Percentiles rank a stretch among this genome's conserved stretches.
These are phyloP conservation scores for Vitis rupestris DNA, from an alignment of 164 flowering plant species.

Conservation along the genomic window DNA sequence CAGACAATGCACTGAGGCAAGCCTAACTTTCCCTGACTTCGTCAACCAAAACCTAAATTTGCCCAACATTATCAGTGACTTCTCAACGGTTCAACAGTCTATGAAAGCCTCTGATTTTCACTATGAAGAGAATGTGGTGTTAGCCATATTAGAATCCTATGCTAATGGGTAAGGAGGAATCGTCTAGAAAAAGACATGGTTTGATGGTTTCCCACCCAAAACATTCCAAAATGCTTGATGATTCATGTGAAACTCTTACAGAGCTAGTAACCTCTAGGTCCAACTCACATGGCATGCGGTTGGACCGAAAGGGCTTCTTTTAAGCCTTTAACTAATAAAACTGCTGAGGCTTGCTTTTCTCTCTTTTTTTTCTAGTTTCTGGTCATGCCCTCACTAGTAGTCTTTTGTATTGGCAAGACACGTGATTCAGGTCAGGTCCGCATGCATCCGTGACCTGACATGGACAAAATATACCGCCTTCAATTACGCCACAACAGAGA, in stretches of 20 bases:
- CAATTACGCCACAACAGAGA: constrained; percentile 15
- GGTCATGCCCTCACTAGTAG: not conserved
- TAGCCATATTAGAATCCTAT: too few species aligned
- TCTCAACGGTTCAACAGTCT: too few species aligned
- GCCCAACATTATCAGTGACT: too few species aligned
- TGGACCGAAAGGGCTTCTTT: not conserved
- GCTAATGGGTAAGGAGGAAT: too few species aligned
- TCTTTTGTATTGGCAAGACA: constrained; percentile 1
- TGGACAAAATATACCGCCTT: constrained; percentile 17
- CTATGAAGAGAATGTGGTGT: too few species aligned
- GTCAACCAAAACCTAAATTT: too few species aligned
- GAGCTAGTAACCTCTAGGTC: not conserved
- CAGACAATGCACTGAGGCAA: too few species aligned
- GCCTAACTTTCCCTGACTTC: too few species aligned
- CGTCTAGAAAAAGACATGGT: not conserved
- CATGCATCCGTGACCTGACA: constrained; percentile 22
- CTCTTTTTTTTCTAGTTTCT: not conserved
- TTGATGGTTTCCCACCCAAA: not conserved
- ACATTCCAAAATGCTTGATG: not conserved
- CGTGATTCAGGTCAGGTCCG: constrained; percentile 5
- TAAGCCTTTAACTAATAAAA: constrained; percentile 13
- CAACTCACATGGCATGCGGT: constrained; percentile 6
- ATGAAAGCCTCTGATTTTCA: too few species aligned
- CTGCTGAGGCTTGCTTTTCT: not conserved
- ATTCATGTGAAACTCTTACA: constrained; percentile 5